Base-by-base conservation (phyloP, 2,329 filamentous ascomycete species). In the Microdochium paspali region DNA sequence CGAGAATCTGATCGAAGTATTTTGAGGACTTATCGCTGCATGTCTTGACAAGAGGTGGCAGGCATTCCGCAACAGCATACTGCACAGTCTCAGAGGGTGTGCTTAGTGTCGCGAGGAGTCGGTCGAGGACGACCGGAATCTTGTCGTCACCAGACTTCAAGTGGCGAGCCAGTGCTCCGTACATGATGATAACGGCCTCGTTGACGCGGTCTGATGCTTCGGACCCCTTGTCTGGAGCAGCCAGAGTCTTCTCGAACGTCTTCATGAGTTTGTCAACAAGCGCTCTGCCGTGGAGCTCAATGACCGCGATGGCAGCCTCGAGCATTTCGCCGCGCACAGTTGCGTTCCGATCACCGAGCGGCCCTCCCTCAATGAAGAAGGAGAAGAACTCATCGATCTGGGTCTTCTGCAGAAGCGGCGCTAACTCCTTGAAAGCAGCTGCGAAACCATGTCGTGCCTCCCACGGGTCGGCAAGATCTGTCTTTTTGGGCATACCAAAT, bases 21-120 rank as follows among this genome's bases (percentile, higher is more conserved):
- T 83, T 80, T 28, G 82, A 79, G 3, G 86, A 82, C 59, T 91
- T 86, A 51, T 90, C 81, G 25, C 79, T 79, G 44, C 86, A 91
- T 2, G 88, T 85, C 49, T 81, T 83, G 26, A 98, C 82, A n/a
- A 98, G 74, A 1, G 93, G 90, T 13, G 93, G 91, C 21, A 98
- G 72, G 58, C 93, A 98, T 59, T 93, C 88, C 3, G 94, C 90
- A 49, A 97, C 90, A 44, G 93, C 93, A 62, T 93, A 96, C 65
- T 98, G 93, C 1, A 98, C 93, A 15, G 88, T 90, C 66, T 98
- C 93, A 0, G 93, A 97, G 24, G 93, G 93, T 12, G 91, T 97
- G 63, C 85, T 93, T 42, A 98, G 73, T 6, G 94, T 96, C 21
- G 82, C 80, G 48, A 98, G 75, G 21, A 98, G 74, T 52, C 90